Conservation (phyloP, 371 early-diverging fungal species). For the Choanephora cucurbitarum region DNA sequence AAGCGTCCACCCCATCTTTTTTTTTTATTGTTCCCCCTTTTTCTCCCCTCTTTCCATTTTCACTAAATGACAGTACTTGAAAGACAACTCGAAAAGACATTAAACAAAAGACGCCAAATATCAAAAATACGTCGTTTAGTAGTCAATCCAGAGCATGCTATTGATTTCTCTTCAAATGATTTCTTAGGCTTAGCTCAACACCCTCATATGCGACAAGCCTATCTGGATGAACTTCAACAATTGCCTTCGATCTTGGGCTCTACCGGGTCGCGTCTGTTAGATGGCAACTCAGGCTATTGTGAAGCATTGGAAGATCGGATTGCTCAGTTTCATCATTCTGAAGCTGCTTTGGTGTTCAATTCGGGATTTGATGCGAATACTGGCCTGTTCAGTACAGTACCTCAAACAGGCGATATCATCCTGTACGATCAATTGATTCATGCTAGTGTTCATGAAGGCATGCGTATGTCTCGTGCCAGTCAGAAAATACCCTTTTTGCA, state of each 20-base stretch:
- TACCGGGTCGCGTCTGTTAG: conserved; percentile 77
- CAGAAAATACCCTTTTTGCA: conserved; percentile 60
- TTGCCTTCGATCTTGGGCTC: conserved; percentile 61
- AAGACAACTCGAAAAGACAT: conserved; percentile 23
- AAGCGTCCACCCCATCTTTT: no score
- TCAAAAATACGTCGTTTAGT: conserved; percentile 47
- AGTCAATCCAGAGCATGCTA: conserved; percentile 34
- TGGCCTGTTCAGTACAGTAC: conserved; percentile 65
- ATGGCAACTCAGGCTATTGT: conserved; percentile 71
- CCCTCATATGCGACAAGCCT: conserved; percentile 45
- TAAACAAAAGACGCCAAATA: conserved; percentile 40
- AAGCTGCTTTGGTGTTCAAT: conserved; percentile 74
- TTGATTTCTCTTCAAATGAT: conserved; percentile 85
- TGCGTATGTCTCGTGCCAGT: conserved; percentile 61
- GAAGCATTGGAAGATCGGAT: conserved; percentile 62
- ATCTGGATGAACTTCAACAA: conserved; percentile 44
- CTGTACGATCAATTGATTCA: conserved; percentile 78
- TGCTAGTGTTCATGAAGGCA: conserved; percentile 84
- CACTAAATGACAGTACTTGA: conserved; percentile 11
- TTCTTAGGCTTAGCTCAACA: conserved; percentile 71
- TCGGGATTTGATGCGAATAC: conserved; percentile 87
- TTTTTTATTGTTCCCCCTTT: not conserved
- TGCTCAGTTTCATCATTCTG: conserved; percentile 64
- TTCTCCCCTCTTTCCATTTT: conserved; percentile 8
- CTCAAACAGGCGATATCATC: conserved; percentile 68